Evolutionary conservation across 495 filamentous ascomycete species (phyloP), one percentile per base, ranked within the genome.

Genomic region (Penicillium paradoxum): DNA sequence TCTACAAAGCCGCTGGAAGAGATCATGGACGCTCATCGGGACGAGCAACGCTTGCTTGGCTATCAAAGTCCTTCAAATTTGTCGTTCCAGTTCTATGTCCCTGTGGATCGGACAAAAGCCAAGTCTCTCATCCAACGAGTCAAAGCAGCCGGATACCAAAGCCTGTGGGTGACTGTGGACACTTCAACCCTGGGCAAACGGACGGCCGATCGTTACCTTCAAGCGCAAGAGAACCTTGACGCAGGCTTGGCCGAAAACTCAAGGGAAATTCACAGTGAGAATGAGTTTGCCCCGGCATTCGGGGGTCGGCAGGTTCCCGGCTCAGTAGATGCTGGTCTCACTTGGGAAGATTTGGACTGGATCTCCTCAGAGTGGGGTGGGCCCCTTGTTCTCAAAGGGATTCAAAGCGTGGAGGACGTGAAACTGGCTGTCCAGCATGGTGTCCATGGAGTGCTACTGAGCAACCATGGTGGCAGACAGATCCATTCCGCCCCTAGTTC

Each of bases 161-260:
- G 58, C 21, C 22, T 61, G 18, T 61, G 58, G 58, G 47, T 61
- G 22, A 61, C 58, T 1, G 58, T 61, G 25, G 58, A 61, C 34
- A 52, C 58, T 3, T 58, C 58, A 14, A 57, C 52, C 2, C 51
- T 57, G 25, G 58, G 58, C 8, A 58, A 61, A 15, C 55, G 58
- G 6, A 61, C 58, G 1, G 58, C 58, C 8, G 58, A 61, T 43
- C 54, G 58, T 2, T 61, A 61, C 29, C 51, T 61, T 11, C 58
- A 61, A 38, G 58, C 58, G 6, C 55, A 52, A 41, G 58, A 61
- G 19, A 36, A 34, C 10, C 30, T 61, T 11, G 49, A 60, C n/a
- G 46, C 53, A 37, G 48, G 34, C 4, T 38, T 37, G 1, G 8
- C 42, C 8, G 51, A 51, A 8, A 37, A 5, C 6, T 13, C 44